Percentiles rank a stretch among this genome's conserved stretches.
Conservation (phyloP, 352 stramenopile genomes). For the Aphanomyces cochlioides region DNA sequence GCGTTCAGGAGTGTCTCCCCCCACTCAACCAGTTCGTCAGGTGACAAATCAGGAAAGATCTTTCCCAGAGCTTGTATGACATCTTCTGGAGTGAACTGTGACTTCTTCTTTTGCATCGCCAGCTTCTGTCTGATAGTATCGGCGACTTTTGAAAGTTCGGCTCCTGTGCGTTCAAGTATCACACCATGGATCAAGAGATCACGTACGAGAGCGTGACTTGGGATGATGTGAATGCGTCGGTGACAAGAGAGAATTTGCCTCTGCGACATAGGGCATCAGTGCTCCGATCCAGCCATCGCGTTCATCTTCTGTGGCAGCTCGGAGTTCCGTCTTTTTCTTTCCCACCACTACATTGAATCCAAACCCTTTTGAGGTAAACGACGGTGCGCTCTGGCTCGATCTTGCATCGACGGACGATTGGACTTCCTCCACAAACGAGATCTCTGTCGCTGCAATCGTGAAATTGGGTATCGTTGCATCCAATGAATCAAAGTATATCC, state of each 20-base stretch:
- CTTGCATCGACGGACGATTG: constrained; percentile 2
- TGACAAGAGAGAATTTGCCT: constrained; percentile 17
- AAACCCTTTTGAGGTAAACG: constrained; percentile 36
- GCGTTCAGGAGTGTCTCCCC: constrained; percentile 65
- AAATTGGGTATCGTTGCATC: constrained; percentile 43
- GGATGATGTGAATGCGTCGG: constrained; percentile 28
- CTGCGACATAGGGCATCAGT: constrained; percentile 32
- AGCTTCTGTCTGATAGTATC: constrained; percentile 73
- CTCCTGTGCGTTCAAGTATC: constrained; percentile 4
- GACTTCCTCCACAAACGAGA: constrained; percentile 51
- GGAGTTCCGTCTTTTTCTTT: constrained; percentile 76
- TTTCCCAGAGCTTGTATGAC: constrained; percentile 60
- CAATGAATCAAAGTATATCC: constrained; percentile 66
- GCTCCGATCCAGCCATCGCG: constrained; percentile 65
- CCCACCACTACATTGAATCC: constrained; percentile 59
- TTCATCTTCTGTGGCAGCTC: constrained; percentile 52
- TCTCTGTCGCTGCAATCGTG: constrained; percentile 58
- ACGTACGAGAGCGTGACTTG: constrained; percentile 27
- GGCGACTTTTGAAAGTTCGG: constrained; percentile 52
- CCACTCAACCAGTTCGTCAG: constrained; percentile 46
- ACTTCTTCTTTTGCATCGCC: constrained; percentile 67
- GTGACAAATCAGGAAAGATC: constrained; percentile 40
- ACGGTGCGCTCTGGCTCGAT: constrained; percentile 35
- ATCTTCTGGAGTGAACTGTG: constrained; percentile 61
- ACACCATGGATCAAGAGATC: constrained; percentile 17